These are phyloP conservation scores for Chrysoporthe cubensis DNA, from an alignment of 2,329 filamentous ascomycete species.

Conservation along the genomic window DNA sequence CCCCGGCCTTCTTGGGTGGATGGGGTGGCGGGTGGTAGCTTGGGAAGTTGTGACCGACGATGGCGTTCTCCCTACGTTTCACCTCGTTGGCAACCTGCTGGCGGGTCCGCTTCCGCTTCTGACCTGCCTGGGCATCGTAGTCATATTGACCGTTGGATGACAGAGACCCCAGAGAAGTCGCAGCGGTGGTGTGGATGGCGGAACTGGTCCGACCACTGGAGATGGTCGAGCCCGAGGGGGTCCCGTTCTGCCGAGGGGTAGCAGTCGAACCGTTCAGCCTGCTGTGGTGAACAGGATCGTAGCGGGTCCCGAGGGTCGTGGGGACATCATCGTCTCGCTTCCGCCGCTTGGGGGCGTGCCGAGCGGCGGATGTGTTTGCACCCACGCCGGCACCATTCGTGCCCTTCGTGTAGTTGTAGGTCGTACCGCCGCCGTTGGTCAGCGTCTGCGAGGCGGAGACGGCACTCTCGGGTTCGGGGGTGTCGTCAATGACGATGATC, in stretches of 20 bases:
- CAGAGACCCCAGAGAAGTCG: slow-evolving; percentile 79
- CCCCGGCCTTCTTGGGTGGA: slow-evolving; percentile 86
- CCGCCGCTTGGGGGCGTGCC: slow-evolving; percentile 73
- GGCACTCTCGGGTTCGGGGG: slow-evolving; percentile 59
- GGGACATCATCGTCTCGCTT: slow-evolving; percentile 63
- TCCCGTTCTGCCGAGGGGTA: slow-evolving; percentile 66
- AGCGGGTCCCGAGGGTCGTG: slow-evolving; percentile 43
- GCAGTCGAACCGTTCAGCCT: slow-evolving; percentile 71
- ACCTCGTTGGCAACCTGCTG: slow-evolving; percentile 83
- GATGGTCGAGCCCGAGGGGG: slow-evolving; percentile 70
- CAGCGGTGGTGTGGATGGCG: slow-evolving; percentile 80
- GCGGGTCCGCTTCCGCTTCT: slow-evolving; percentile 86
- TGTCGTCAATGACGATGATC: slow-evolving; percentile 83
- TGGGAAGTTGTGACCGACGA: slow-evolving; percentile 70
- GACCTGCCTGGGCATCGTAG: slow-evolving; percentile 69
- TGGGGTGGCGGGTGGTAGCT: slow-evolving; percentile 86
- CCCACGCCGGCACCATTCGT: slow-evolving; percentile 27
- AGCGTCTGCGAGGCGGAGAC: slow-evolving; percentile 43
- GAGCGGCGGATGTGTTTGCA: slow-evolving; percentile 34
- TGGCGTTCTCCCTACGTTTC: slow-evolving; percentile 75
- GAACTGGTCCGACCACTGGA: slow-evolving; percentile 83
- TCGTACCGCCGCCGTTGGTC: slow-evolving; percentile 36
- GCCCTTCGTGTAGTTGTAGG: slow-evolving; percentile 39
- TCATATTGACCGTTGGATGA: slow-evolving; percentile 67
- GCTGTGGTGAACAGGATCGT: slow-evolving; percentile 74